Conservation (phyloP, 1,284 basidiomycete genomes). For the Volvariella volvacea region DNA sequence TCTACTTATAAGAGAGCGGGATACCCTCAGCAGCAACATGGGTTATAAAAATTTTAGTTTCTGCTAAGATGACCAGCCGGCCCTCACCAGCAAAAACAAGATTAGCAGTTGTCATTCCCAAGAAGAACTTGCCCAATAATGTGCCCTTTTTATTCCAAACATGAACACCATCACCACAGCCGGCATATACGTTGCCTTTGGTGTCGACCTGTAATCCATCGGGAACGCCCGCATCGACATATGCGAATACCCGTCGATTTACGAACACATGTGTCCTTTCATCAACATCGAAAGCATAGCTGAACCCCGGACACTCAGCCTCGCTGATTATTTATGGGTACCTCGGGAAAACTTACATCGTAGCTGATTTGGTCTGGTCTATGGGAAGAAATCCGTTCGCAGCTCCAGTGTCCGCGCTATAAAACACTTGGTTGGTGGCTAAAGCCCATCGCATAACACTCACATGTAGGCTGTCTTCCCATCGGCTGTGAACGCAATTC, state of each 20-base stretch:
- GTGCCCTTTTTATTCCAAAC: constrained; percentile 60
- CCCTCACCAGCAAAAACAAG: constrained; percentile 62
- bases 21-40: constrained; percentile 37
- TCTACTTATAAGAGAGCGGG: too few species aligned
- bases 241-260: constrained; percentile 70
- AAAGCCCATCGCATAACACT: constrained; percentile 18
- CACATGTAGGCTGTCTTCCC: constrained; percentile 64
- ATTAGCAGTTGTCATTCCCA: constrained; percentile 53
- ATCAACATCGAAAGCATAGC: constrained; percentile 71
- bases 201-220: constrained; percentile 70
- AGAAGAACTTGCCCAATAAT: constrained; percentile 71
- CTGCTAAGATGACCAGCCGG: constrained; percentile 60
- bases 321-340: neutral
- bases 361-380: constrained; percentile 59
- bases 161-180: constrained; percentile 68
- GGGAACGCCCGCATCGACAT: constrained; percentile 57
- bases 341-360: constrained; percentile 42
- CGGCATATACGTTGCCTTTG: constrained; percentile 63
- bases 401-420: constrained; percentile 49
- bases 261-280: constrained; percentile 45
- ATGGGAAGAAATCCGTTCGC: constrained; percentile 41
- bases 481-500: constrained; percentile 63
- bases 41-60: constrained; percentile 61
- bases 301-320: too few species aligned
- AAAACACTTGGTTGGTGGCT: constrained; percentile 2